Evolutionary conservation across 2,329 filamentous ascomycete genomes (phyloP).

Genomic region (Colletotrichum viniferum): DNA sequence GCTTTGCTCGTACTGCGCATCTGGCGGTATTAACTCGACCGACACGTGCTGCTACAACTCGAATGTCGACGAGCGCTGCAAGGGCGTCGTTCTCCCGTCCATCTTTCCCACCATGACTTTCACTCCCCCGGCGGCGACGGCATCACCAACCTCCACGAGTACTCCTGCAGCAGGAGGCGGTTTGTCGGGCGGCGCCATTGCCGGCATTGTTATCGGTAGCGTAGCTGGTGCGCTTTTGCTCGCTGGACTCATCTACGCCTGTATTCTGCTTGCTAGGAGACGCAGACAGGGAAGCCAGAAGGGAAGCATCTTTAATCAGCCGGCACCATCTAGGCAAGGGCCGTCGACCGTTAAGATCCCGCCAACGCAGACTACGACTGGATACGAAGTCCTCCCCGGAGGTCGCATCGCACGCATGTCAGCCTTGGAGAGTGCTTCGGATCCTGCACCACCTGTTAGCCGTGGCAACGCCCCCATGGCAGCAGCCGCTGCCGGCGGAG

Average conservation of each 20-base stretch:
- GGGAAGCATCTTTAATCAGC: constrained; percentile 87
- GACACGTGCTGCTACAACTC: constrained; percentile 93
- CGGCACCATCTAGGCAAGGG: constrained; percentile 70
- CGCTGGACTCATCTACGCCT: constrained; percentile 71
- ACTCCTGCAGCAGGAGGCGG: constrained; percentile 38
- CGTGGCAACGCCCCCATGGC: constrained; percentile 26
- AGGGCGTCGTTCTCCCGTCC: constrained; percentile 77
- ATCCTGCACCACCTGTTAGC: constrained; percentile 52
- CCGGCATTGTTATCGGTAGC: constrained; percentile 86
- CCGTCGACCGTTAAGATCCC: constrained; percentile 43
- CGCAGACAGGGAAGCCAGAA: constrained; percentile 64
- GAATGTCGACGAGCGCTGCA: constrained; percentile 74
- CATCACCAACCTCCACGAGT: constrained; percentile 37
- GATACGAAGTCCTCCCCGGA: constrained; percentile 79
- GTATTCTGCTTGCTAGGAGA: constrained; percentile 56
- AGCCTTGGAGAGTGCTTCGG: constrained; percentile 79
- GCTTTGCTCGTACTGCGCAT: constrained; percentile 84
- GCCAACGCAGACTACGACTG: constrained; percentile 38
- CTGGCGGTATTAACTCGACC: constrained; percentile 86
- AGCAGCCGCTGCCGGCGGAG: constrained; percentile 49
- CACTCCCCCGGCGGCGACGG: constrained; percentile 48
- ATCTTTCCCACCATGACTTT: constrained; percentile 73
- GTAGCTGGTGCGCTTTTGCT: constrained; percentile 74
- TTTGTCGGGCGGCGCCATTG: constrained; percentile 85
- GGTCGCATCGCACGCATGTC: constrained; percentile 96